Evolutionary conservation across 2,329 filamentous ascomycete genomes (phyloP), one percentile per base, ranked within the genome.

Genomic region (Neopestalotiopsis clavispora): DNA sequence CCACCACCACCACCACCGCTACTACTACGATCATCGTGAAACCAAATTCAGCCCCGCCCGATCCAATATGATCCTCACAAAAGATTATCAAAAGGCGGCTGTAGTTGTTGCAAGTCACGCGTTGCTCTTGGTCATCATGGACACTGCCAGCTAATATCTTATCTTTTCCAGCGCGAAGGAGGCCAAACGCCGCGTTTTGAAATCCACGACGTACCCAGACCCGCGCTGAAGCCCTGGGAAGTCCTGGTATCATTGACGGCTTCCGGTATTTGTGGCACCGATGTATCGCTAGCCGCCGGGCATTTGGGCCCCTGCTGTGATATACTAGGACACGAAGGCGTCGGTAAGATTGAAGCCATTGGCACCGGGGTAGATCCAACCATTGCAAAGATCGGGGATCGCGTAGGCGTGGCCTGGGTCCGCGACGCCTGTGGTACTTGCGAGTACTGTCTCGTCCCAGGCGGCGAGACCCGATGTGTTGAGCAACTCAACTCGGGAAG

Each of bases 301-400:
- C 74, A 81, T 30, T 71, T 83, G 59, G 80, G 81, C 0, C 79
- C 79, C 0, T 75, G 75, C 0, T 72, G 75, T 4, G 70, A 77
- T 30, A 77, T 82, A 1, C 75, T 82, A 0, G 83, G 84, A 4
- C 84, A 85, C 62, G 84, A 85, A 70, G 84, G 83, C 7, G 80
- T 84, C 1, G 84, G 84, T 1, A 75, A 74, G 12, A 75, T 84
- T 17, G 79, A 75, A 4, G 74, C 71, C 30, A 69, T 84, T 1
- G 84, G 83, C 1, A 74, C 76, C 38, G 75, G 77, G 42, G 75
- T 81, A 3, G 76, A 77, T 58, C 69, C 72, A 1, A 67, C 71
- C 1, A 45, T 52, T 23, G 70, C 79, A 17, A 23, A 70, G 14
- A 34, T 79, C 2, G 80, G 79, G 40, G 76, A 81, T 61, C 78